These are phyloP conservation scores for Penicillium occitanis DNA, from an alignment of 2,329 filamentous ascomycete species.

Conservation along the genomic window DNA sequence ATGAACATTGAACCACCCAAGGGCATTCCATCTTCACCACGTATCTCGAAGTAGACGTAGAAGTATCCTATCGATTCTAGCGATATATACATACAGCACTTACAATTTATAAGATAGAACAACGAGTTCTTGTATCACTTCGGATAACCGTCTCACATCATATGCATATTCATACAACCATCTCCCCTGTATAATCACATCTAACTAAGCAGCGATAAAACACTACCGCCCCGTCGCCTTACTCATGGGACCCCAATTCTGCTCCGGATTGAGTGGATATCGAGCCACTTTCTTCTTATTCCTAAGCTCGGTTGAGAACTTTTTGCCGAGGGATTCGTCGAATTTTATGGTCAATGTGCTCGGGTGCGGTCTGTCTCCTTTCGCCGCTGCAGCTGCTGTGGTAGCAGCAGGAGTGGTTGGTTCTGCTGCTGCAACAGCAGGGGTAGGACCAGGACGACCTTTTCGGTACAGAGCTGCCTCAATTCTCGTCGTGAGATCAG, in stretches of 20 bases:
- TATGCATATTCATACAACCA: not conserved
- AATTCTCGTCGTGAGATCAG: conserved; percentile 44
- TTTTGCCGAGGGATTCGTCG: conserved; percentile 73
- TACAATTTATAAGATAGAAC: too few relatives aligned
- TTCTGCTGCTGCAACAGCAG: not conserved
- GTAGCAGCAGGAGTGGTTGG: conserved; percentile 17
- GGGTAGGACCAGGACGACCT: conserved; percentile 23
- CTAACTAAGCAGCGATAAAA: not conserved
- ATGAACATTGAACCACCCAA: too few relatives aligned
- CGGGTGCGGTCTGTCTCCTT: conserved; percentile 27
- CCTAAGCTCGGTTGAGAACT: conserved; percentile 44
- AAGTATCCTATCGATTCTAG: too few relatives aligned
- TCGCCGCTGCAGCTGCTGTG: conserved; percentile 22
- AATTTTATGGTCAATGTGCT: conserved; percentile 67
- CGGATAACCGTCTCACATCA: too few relatives aligned
- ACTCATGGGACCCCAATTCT: conserved; percentile 89
- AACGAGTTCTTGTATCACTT: too few relatives aligned
- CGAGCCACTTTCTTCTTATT: conserved; percentile 70
- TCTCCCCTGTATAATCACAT: not conserved
- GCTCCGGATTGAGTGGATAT: conserved; percentile 85
- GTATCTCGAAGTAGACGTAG: too few relatives aligned
- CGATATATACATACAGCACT: too few relatives aligned
- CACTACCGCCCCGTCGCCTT: conserved; percentile 33
- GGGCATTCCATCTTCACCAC: too few relatives aligned
- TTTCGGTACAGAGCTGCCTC: conserved; percentile 47